These are phyloP conservation scores for Cytospora leucostoma DNA, from an alignment of 2,329 filamentous ascomycete genomes.

Conservation along the genomic window DNA sequence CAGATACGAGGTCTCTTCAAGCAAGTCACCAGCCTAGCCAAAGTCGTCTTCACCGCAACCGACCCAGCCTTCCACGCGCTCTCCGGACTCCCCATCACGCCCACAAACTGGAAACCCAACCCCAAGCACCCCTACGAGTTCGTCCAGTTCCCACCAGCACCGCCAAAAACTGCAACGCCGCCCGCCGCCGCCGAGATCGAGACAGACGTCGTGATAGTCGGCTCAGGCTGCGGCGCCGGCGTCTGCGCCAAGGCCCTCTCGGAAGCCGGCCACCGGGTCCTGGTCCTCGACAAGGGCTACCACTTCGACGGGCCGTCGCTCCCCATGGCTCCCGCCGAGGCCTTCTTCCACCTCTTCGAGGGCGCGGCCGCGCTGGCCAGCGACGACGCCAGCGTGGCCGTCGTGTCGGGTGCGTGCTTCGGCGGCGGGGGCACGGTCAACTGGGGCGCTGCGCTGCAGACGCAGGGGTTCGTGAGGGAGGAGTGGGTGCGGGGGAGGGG, in stretches of 20 bases:
- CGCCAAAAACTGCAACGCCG: background rate
- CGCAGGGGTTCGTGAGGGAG: conserved; percentile 71
- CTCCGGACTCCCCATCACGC: conserved; percentile 40
- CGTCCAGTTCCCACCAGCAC: conserved; percentile 11
- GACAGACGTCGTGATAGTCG: conserved; percentile 27
- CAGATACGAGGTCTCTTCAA: conserved; percentile 47
- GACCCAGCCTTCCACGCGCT: conserved; percentile 46
- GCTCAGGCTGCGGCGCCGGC: conserved; percentile 28
- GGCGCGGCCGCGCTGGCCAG: conserved; percentile 57
- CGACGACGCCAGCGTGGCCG: conserved; percentile 57
- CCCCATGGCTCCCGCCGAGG: conserved; percentile 69
- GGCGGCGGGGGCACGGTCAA: conserved; percentile 85
- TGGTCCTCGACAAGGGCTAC: conserved; percentile 81
- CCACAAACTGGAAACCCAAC: conserved; percentile 30
- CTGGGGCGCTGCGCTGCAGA: conserved; percentile 66
- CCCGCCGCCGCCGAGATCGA: conserved; percentile 22
- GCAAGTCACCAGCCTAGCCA: conserved; percentile 46
- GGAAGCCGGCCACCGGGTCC: conserved; percentile 49
- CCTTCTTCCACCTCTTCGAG: conserved; percentile 65
- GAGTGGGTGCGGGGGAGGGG: conserved; percentile 72
- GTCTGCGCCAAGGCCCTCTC: conserved; percentile 28
- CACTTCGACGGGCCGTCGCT: conserved; percentile 69
- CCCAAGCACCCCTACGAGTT: conserved; percentile 24
- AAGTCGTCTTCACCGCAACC: conserved; percentile 48
- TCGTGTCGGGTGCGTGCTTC: conserved; percentile 72